These are phyloP conservation scores for Kingdonia uniflora DNA, from an alignment of 164 flowering plant species.

Conservation along the genomic window DNA sequence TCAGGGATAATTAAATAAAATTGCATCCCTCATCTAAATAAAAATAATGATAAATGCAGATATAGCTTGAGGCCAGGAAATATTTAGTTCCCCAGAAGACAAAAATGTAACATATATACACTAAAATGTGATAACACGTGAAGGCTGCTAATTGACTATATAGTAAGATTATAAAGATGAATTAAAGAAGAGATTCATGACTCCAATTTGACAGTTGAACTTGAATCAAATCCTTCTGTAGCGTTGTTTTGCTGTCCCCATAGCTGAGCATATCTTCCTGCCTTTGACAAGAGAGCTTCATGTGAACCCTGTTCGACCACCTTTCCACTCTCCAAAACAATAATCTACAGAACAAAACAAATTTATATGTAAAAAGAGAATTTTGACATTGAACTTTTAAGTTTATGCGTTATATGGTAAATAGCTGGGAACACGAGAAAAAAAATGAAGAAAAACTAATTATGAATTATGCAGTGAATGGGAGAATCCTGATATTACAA, in stretches of 20 bases:
- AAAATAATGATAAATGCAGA: no score
- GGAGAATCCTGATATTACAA: background rate
- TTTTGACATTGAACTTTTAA: background rate
- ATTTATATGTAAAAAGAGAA: background rate
- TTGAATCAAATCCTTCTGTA: slow-evolving; percentile 38
- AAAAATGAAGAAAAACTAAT: background rate
- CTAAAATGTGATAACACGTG: no score
- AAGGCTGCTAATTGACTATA: no score
- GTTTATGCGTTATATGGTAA: no score
- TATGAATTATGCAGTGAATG: background rate
- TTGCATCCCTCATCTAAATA: no score
- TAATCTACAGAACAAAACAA: slow-evolving; percentile 40
- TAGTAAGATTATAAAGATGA: no score
- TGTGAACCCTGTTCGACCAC: slow-evolving; percentile 94
- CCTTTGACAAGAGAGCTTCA: slow-evolving; percentile 58
- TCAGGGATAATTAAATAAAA: no score
- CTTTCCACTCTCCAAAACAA: slow-evolving; percentile 87
- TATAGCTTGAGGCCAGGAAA: no score
- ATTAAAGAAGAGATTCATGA: no score
- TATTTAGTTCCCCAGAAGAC: no score
- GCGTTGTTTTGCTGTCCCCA: slow-evolving; percentile 89
- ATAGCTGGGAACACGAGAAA: background rate
- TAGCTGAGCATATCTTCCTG: slow-evolving; percentile 90
- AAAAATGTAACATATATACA: no score
- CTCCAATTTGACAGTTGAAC: no score